Base-by-base conservation (phyloP, 148 eudicot genomes). In the Hydrangea macrophylla region DNA sequence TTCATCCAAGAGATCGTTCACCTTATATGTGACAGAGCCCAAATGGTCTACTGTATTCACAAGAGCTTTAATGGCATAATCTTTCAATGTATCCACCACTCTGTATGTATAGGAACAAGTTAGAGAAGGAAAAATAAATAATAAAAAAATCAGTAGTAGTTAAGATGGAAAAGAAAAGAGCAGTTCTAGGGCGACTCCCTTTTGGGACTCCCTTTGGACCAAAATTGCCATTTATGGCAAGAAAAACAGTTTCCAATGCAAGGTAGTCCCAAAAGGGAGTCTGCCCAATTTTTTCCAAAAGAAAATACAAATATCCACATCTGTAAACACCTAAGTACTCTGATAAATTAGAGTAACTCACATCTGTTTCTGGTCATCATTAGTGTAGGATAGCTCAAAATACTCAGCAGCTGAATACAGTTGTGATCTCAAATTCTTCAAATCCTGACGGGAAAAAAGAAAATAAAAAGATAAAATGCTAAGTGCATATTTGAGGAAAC, bases 371-470 rank as follows among this genome's bases (percentile, higher is more conserved):
- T 87, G 86, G 71, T 84, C 86, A 55, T 89, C 89, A 17, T 83
- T 83, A 28, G 74, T 73, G 79, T 84, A 86, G 26, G 96, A 84
- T 55, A 76, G 28, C 63, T 89, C 96, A 70, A 89, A 94, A 70
- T 88, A 94, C 75, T 94, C 98, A 20, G 98, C 98, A 56, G 98
- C 98, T 25, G 97, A 78, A 76, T 93, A 90, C 40, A 93, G 70
- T 72, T 93, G 98, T 24, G 86, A 78, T 68, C 92, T 80, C 80
- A 93, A 68, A 78, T 90, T 88, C 84, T 83, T 88, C 86, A 93
- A 80, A 80, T 93, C 98, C 98, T 93, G 72, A 74, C n/a, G 59
- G 72, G 73, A 69, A 56, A 9, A 51, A 73, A 33, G 7, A 27
- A 31, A 15, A 44, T 7, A 58, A 39, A 22, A n/a, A 35, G 36